Evolutionary conservation across 1,139 yeast species (phyloP), one percentile per base, ranked within the genome.

Genomic region (Geotrichum siamense): DNA sequence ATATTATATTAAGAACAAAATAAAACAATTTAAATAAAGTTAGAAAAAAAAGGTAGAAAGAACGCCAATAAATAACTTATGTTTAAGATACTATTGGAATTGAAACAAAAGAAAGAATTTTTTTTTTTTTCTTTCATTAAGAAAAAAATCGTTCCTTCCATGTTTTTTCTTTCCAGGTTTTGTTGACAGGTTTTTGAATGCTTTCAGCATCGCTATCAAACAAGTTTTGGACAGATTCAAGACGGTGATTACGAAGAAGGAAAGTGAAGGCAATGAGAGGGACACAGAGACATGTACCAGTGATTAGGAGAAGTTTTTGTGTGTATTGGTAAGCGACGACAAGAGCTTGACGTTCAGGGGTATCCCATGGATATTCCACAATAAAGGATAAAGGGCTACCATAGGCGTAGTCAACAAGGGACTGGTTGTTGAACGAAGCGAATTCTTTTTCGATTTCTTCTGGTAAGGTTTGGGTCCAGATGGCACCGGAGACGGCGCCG

Each of bases 301-400:
- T 72, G 42, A 77, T 63, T 48, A 79, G 71, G 55, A 79, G 71
- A 46, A 75, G 61, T 56, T 69, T 68, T 62, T 82, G 89, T 38
- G 79, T 72, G 47, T 76, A 64, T 48, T 72, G 72, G 60, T 81
- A 82, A 2, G 84, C 75, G 37, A 60, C 63, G 5, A 77, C 81
- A 43, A 78, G 67, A 1, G 75, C 78, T 4, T 61, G 54, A 62
- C 87, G 73, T 51, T 72, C 75, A 9, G 79, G 74, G 1, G 80
- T 64, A 1, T 78, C 84, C 82, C 83, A 78, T 1, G 75, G 59
- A 54, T 78, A 68, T 2, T 59, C 55, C 1, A 55, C 47, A 39
- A 73, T 66, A 53, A 75, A 78, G 0, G 64, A 56, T 47, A 71
- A 70, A 15, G 86, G 86, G 21, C 67, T 59, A 2, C 63, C 64